Evolutionary conservation across 805 yeast species (phyloP).

Genomic region (Starmerella powellii): DNA sequence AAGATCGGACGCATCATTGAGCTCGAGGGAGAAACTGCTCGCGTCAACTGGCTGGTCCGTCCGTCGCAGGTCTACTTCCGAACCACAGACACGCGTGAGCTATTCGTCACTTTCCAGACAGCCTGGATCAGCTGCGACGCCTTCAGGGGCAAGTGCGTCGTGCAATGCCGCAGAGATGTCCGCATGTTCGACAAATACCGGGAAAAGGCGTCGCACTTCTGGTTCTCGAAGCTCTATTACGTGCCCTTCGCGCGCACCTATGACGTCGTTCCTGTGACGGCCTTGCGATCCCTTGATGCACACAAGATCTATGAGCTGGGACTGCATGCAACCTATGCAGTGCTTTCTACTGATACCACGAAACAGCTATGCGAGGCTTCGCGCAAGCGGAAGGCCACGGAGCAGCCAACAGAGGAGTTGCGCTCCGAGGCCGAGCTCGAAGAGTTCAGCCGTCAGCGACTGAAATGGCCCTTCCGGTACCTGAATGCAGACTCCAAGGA

Average conservation of each 20-base stretch:
- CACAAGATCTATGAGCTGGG: not conserved
- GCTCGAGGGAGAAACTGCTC: conserved; percentile 37
- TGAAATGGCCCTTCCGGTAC: conserved; percentile 62
- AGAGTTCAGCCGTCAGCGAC: conserved; percentile 12
- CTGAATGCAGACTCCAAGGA: conserved; percentile 65
- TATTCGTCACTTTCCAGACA: conserved; percentile 76
- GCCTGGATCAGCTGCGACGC: conserved; percentile 68
- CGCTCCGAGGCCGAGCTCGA: conserved; percentile 16
- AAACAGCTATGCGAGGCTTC: not conserved
- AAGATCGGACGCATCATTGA: conserved; percentile 77
- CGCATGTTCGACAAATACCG: conserved; percentile 45
- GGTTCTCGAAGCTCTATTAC: conserved; percentile 77
- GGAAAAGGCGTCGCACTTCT: conserved; percentile 55
- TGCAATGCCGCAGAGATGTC: conserved; percentile 57
- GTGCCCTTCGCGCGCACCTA: conserved; percentile 73
- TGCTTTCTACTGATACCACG: conserved; percentile 28
- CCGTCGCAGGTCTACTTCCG: conserved; percentile 70
- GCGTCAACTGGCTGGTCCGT: conserved; percentile 75
- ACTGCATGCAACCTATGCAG: conserved; percentile 75
- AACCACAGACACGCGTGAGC: conserved; percentile 55
- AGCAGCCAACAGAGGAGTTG: conserved; percentile 43
- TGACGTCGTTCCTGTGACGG: conserved; percentile 46
- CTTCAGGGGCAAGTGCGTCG: conserved; percentile 62
- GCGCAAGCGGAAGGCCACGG: conserved; percentile 9
- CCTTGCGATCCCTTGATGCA: conserved; percentile 4